Percentiles rank a stretch among this genome's conserved stretches.
Conservation (phyloP, 2,329 filamentous ascomycete genomes). For the Cladosporium sp. region DNA sequence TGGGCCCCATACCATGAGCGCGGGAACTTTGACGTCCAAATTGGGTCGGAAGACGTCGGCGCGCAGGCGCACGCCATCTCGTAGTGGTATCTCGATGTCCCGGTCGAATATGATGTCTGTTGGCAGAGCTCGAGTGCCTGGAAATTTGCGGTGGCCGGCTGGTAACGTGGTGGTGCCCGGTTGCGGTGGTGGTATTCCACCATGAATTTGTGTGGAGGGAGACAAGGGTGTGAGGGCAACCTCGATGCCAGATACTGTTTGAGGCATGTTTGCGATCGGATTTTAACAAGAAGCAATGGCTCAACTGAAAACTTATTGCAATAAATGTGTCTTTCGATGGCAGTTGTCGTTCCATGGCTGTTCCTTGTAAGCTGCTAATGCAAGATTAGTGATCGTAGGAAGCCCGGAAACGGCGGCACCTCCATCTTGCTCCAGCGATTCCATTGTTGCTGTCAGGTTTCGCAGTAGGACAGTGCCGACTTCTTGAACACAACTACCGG, state of each 20-base stretch:
- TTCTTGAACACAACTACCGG: neutral
- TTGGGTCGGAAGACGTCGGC: slow-evolving; percentile 49
- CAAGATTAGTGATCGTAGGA: no score
- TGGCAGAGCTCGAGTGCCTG: slow-evolving; percentile 13
- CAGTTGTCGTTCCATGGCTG: no score
- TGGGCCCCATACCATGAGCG: slow-evolving; percentile 46
- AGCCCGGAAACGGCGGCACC: no score
- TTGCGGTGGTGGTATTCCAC: neutral
- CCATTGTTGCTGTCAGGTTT: no score
- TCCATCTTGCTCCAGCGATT: no score
- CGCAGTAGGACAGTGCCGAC: neutral
- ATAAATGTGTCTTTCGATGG: neutral
- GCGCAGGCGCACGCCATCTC: slow-evolving; percentile 47
- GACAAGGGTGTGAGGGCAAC: neutral
- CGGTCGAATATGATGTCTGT: slow-evolving; percentile 48
- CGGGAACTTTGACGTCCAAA: slow-evolving; percentile 41
- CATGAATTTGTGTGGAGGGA: neutral
- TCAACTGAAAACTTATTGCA: neutral
- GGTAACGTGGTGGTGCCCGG: neutral
- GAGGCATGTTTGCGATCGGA: neutral
- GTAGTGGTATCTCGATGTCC: slow-evolving; percentile 46
- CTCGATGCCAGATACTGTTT: neutral
- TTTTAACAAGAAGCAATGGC: neutral
- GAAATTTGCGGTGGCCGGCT: neutral
- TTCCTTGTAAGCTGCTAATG: no score